Evolutionary conservation across 495 filamentous ascomycete genomes (phyloP).

Genomic region (Lasiosphaeria miniovina): DNA sequence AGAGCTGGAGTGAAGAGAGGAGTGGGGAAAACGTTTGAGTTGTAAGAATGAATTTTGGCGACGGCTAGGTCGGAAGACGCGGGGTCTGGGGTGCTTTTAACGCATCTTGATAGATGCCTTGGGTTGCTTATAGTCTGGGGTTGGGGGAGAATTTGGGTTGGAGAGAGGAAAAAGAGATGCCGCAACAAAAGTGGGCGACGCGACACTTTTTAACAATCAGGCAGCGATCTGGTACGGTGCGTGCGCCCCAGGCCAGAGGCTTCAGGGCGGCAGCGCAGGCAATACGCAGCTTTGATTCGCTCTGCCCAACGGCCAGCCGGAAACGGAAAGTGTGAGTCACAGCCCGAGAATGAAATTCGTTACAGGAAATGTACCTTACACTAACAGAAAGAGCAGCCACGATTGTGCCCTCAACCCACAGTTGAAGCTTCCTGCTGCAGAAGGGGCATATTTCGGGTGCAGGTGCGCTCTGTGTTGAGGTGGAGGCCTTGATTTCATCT

Average conservation of each 20-base stretch:
- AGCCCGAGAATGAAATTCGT: background rate
- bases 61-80: slow-evolving; percentile 18
- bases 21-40: slow-evolving; percentile 41
- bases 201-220: slow-evolving; percentile 34
- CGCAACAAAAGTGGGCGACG: slow-evolving; percentile 21
- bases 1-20: slow-evolving; percentile 44
- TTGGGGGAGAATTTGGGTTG: slow-evolving; percentile 24
- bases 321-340: slow-evolving; percentile 34
- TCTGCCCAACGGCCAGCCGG: slow-evolving; percentile 21
- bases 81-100: slow-evolving; percentile 25
- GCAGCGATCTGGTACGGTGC: slow-evolving; percentile 25
- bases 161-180: slow-evolving; percentile 21
- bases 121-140: slow-evolving; percentile 15
- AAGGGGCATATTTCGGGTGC: too few relatives aligned
- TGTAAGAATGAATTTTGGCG: slow-evolving; percentile 49
- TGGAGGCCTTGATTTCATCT: too few relatives aligned
- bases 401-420: background rate
- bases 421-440: too few relatives aligned
- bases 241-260: slow-evolving; percentile 7
- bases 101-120: slow-evolving; percentile 39
- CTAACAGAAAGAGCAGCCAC: background rate
- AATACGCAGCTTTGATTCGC: slow-evolving; percentile 9
- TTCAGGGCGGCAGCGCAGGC: slow-evolving; percentile 10
- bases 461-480: too few relatives aligned
- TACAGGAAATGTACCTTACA: background rate